Percentiles rank a stretch among this genome's conserved stretches.
These are phyloP conservation scores for Starmera dryadoides DNA, from an alignment of 805 yeast genomes.

Conservation along the genomic window DNA sequence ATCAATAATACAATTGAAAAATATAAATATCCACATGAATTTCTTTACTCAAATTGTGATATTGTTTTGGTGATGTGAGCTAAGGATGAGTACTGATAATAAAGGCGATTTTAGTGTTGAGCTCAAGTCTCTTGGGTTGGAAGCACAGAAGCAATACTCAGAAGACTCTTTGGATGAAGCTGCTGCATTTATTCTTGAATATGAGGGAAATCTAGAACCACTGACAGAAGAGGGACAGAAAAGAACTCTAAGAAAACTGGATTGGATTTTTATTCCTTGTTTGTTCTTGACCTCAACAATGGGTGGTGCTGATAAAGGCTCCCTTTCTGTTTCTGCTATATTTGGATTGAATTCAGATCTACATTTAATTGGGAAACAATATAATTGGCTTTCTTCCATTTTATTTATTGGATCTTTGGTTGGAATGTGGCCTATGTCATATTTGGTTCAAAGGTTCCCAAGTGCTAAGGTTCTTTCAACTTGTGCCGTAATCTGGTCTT, in stretches of 20 bases:
- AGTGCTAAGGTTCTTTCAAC: slow-evolving; percentile 15
- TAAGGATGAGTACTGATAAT: too few species aligned
- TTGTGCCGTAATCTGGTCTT: slow-evolving; percentile 17
- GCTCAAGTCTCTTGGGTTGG: too few species aligned
- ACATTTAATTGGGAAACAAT: slow-evolving; percentile 31
- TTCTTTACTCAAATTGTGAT: too few species aligned
- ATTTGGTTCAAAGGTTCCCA: slow-evolving; percentile 18
- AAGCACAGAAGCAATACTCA: too few species aligned
- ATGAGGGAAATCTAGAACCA: slow-evolving; percentile 18
- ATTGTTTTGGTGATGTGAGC: too few species aligned
- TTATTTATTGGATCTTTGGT: slow-evolving; percentile 35
- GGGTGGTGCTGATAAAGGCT: slow-evolving; percentile 37
- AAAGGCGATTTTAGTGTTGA: too few species aligned
- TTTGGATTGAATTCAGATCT: slow-evolving; percentile 35
- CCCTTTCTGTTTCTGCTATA: slow-evolving; percentile 37
- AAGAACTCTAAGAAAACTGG: slow-evolving; percentile 29
- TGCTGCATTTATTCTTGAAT: slow-evolving; percentile 17
- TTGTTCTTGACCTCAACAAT: slow-evolving; percentile 26
- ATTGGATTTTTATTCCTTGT: slow-evolving; percentile 28
- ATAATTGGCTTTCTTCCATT: slow-evolving; percentile 33
- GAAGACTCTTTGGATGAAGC: too few species aligned
- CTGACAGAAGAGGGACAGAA: slow-evolving; percentile 23
- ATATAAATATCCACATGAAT: too few species aligned
- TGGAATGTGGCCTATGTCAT: slow-evolving; percentile 30
- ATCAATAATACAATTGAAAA: too few species aligned